Percentiles rank a stretch among this genome's conserved stretches.
These are phyloP conservation scores for Pterocarpus macrocarpus DNA, from an alignment of 306 rosid species.

Conservation along the genomic window DNA sequence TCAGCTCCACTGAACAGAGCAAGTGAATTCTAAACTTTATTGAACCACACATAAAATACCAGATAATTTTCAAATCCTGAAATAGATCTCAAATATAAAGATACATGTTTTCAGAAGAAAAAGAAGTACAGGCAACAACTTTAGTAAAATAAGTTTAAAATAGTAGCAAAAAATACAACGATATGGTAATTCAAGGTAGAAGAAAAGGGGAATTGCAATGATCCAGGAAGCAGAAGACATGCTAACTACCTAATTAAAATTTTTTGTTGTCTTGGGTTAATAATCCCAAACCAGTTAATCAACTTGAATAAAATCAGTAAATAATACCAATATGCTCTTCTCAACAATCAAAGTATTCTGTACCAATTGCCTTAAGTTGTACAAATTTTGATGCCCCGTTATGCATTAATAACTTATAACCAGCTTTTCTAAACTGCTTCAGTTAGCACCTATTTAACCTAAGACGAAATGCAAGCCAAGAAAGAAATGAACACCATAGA, in stretches of 20 bases:
- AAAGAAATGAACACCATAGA: constrained; percentile 9
- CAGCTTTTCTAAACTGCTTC: neutral
- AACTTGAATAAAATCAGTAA: neutral
- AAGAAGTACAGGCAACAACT: neutral
- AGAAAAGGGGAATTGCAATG: too few species aligned
- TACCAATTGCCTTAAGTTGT: neutral
- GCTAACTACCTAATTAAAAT: neutral
- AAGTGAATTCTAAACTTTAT: constrained; percentile 7
- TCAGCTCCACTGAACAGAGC: constrained; percentile 19
- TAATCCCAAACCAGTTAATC: neutral
- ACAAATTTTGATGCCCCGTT: neutral
- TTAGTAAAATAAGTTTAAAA: neutral
- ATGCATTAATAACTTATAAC: neutral
- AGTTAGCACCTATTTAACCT: neutral
- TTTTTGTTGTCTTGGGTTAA: neutral
- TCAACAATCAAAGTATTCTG: neutral
- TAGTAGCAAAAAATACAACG: too few species aligned
- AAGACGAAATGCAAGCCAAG: neutral
- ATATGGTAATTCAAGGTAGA: too few species aligned
- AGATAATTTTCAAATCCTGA: constrained; percentile 15
- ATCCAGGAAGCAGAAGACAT: too few species aligned
- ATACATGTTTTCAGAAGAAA: neutral
- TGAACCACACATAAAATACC: constrained; percentile 37
- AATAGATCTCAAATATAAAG: constrained; percentile 11
- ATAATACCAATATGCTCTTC: neutral